Percentiles rank a stretch among this genome's conserved stretches.
Conservation (phyloP, 768 basidiomycete genomes). For the Dendrothele bispora region DNA sequence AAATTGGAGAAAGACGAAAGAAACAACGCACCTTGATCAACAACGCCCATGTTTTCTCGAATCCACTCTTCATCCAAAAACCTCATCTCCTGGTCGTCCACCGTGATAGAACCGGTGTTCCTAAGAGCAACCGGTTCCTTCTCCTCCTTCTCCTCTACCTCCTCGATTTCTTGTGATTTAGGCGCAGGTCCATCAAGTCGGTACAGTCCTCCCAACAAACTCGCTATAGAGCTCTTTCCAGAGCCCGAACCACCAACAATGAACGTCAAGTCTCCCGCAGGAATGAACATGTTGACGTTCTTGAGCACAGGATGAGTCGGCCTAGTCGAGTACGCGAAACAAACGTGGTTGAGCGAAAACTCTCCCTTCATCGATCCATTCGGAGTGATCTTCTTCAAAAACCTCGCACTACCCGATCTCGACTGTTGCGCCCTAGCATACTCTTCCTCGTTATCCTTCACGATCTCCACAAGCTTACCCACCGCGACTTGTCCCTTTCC, state of each 20-base stretch:
- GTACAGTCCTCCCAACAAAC: constrained; percentile 74
- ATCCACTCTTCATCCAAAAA: constrained; percentile 74
- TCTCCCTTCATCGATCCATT: constrained; percentile 63
- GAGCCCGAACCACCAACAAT: constrained; percentile 79
- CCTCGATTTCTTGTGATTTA: too few species aligned
- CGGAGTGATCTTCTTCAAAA: constrained; percentile 76
- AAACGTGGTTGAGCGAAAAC: constrained; percentile 56
- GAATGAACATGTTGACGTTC: constrained; percentile 65
- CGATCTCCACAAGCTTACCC: constrained; percentile 62
- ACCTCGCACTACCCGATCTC: too few species aligned
- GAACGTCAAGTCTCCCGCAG: constrained; percentile 73
- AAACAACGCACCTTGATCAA: constrained; percentile 81
- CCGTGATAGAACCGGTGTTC: constrained; percentile 61
- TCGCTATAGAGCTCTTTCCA: constrained; percentile 73
- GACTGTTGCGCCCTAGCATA: too few species aligned
- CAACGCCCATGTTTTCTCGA: constrained; percentile 67
- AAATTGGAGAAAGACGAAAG: too few species aligned
- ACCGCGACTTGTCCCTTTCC: constrained; percentile 84
- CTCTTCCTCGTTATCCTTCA: constrained; percentile 36
- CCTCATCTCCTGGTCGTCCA: constrained; percentile 81
- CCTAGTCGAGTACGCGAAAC: constrained; percentile 75
- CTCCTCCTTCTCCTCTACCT: too few species aligned
- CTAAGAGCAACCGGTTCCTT: too few species aligned
- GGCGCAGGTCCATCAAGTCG: too few species aligned
- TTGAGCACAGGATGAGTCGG: constrained; percentile 58